A percentile compares a stretch with the other conserved stretches of the same genome.
These are phyloP conservation scores for Kurtzmaniella quercitrusa DNA, from an alignment of 1,139 yeast genomes.

Conservation along the genomic window DNA sequence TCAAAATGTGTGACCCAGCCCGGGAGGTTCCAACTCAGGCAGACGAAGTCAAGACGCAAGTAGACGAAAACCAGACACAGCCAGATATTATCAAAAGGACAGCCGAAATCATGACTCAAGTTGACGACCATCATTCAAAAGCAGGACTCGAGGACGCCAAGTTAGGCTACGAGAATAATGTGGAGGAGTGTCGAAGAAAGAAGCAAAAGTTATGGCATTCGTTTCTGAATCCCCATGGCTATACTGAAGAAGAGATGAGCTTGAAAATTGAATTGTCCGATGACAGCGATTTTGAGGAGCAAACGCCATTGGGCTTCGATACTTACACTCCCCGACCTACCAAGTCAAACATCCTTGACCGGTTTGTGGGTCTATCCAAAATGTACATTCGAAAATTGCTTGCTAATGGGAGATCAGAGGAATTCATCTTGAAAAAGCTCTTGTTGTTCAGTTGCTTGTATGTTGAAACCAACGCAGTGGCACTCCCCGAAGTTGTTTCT, in stretches of 20 bases:
- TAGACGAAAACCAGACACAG: background rate
- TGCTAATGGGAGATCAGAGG: slow-evolving; percentile 25
- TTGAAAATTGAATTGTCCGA: slow-evolving; percentile 31
- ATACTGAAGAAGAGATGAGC: slow-evolving; percentile 6
- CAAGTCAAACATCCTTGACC: slow-evolving; percentile 1
- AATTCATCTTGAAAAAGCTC: slow-evolving; percentile 22
- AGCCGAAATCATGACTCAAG: background rate
- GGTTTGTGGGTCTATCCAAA: slow-evolving; percentile 4
- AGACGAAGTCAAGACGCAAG: background rate
- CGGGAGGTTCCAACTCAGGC: background rate
- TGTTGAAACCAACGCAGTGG: slow-evolving; percentile 10
- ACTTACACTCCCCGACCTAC: background rate
- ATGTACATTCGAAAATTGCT: slow-evolving; percentile 15
- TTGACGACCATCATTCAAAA: background rate
- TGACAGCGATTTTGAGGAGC: slow-evolving; percentile 23
- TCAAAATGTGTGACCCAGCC: too few species aligned
- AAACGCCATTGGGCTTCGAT: slow-evolving; percentile 9
- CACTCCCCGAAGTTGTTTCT: slow-evolving; percentile 10
- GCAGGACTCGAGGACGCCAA: background rate
- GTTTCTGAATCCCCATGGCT: background rate
- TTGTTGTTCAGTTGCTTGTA: slow-evolving; percentile 20
- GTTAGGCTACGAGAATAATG: background rate
- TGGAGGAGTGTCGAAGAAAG: background rate
- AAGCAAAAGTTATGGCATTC: background rate
- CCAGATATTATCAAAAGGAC: background rate